Base-by-base conservation (phyloP, 1,284 basidiomycete genomes). In the Ustilago bromivora region DNA sequence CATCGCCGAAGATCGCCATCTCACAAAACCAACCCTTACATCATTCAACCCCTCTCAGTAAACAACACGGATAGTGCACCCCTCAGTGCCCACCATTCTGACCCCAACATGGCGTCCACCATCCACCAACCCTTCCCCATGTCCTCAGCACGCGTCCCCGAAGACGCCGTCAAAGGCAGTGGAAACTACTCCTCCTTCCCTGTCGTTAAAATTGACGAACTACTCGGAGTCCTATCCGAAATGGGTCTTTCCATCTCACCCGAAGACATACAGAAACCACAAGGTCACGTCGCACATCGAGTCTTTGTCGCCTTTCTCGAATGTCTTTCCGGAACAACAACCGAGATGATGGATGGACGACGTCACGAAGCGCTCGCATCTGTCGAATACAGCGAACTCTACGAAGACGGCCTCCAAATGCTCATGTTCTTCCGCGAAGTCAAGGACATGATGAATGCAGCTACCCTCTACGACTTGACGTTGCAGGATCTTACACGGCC, bases 401-500 rank as follows among this genome's bases (percentile, higher is more conserved):
- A 75, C 60, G 77, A 81, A 34, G 82, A 81, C 46, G 76, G 80
- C 17, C 57, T 82, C n/a, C 73, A 78, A 56, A 80, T 79, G 74
- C 69, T 82, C 54, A 71, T 84, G 65, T 79, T 84, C 58, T 82
- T 79, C 74, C 76, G 79, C 51, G 82, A 84, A 38, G 78, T 84
- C 66, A 80, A 82, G 46, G 77, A 78, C 41, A 82, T 86, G 79
- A 82, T 86, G 81, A 74, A 78, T 34, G 78, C 80, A 12, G 79
- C 84, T 4, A 78, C 76, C 11, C 72, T 86, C 13, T 67, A 71
- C 58, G 84, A 86, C 55, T 86, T 86, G 35, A 78, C 75, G n/a
- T 60, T 84, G 19, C 74, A 79, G 51, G 84, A 86, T 65, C 61
- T 86, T 31, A 84, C 80, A 38, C 71, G 82, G 17, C 84, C 84